Evolutionary conservation across 805 yeast genomes (phyloP), one percentile per base, ranked within the genome.

Genomic region (Candida koratica): DNA sequence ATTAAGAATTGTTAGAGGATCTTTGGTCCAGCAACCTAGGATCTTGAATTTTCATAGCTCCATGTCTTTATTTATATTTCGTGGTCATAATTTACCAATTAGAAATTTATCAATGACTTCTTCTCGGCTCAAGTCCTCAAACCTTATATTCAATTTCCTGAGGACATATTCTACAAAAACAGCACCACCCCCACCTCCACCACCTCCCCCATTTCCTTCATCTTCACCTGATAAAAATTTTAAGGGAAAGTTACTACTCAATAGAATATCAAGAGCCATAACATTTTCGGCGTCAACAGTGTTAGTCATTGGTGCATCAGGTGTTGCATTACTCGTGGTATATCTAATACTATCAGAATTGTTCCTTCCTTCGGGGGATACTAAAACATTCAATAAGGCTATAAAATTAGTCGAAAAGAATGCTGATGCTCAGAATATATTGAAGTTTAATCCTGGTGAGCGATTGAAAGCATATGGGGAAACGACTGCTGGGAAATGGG

Each of bases 281-380:
- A 77, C 84, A 5, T 81, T 82, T 43, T 64, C 81, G 5, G 55
- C 74, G 6, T 77, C 88, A 3, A 69, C 85, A 0, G 55, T 74
- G 3, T 52, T 84, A 19, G 86, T 84, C 0, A 47, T 81, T 7
- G 85, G 83, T 3, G 88, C 88, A 2, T 53, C 78, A 2, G 87
- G 84, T 11, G 64, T 84, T 6, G 77, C 90, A 0, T 79, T 30
- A 57, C 80, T 39, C 76, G 72, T 88, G 14, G 67, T 85, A 6
- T 89, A 85, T 56, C 70, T 86, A 43, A 75, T 88, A 15, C 72
- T 83, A n/a, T 69, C 81, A 8, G 96, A 89, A 55, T 62, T 89
- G 20, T 77, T 86, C 46, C 73, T 89, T 32, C 96, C 97, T 7
- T 81, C 94, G 1, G 95, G 95, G 16, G 96, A 89, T 53, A 89